These are phyloP conservation scores for Aegilops speltoides DNA, from an alignment of 176 grass and related monocot species.

Conservation along the genomic window DNA sequence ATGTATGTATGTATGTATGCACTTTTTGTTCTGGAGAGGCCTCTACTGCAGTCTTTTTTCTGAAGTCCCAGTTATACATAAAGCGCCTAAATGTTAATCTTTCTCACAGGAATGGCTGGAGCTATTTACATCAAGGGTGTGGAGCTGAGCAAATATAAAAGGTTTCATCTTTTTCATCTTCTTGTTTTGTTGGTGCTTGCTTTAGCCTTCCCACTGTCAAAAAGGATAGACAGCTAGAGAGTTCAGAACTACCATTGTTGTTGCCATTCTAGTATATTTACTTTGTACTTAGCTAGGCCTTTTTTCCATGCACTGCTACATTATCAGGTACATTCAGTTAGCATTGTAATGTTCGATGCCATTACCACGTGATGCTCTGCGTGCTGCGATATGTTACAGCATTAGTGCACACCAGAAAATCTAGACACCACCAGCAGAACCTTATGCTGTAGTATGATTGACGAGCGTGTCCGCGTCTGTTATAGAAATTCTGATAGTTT, in stretches of 20 bases:
- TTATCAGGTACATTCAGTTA: background rate
- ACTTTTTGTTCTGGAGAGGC: too few relatives aligned
- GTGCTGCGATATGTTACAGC: too few relatives aligned
- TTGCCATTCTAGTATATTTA: background rate
- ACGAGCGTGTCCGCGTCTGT: background rate
- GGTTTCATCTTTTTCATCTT: conserved; percentile 37
- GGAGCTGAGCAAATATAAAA: conserved; percentile 66
- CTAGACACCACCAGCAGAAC: background rate
- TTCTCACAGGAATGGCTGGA: conserved; percentile 61
- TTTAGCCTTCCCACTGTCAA: background rate
- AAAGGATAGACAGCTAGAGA: background rate
- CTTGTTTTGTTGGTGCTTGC: background rate
- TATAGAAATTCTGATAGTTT: background rate
- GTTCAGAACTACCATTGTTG: background rate
- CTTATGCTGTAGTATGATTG: background rate
- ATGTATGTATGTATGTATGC: too few relatives aligned
- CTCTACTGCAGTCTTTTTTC: background rate
- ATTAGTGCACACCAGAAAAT: background rate
- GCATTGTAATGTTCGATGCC: background rate
- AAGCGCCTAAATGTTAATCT: background rate
- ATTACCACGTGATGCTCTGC: background rate
- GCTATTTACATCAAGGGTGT: conserved; percentile 74
- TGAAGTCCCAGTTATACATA: background rate
- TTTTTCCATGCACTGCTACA: background rate
- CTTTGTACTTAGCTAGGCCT: background rate